Evolutionary conservation across 441 rosid genomes (phyloP), one percentile per base, ranked within the genome.

Genomic region (Viola pubescens): DNA sequence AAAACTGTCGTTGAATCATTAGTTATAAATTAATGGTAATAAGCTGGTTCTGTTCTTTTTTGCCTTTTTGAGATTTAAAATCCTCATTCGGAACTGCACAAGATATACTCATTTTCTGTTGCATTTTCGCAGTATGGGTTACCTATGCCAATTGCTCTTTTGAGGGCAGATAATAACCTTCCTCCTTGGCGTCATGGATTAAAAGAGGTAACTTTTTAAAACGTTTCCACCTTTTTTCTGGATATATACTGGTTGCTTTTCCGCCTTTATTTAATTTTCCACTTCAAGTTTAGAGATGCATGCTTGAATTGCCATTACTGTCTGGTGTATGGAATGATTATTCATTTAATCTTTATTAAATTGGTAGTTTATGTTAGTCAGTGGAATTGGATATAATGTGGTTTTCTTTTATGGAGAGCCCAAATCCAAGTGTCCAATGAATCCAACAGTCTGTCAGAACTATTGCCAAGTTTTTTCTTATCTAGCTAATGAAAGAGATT

Each of bases 141-240:
- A 50, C 91, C 85, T 13, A 70, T 59, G 79, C 98, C 97, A 5
- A 48, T 94, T 70, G 90, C 82, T 71, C 79, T 94, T 65, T 72
- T 94, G 71, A 79, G 98, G 72, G 91, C 91, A 19, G 98, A 92
- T 76, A 92, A 94, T 65, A 94, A 89, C 69, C 80, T 88, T 77
- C 97, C 98, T 75, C 96, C 97, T 56, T 94, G 97, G 98, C 98
- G 96, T 67, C 75, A 86, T 39, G 88, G 87, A 54, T 61, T 94
- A 43, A 82, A 78, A 75, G 98, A 94, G 94, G 98, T 89, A 84
- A 72, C 54, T 16, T 55, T 50, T 52, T 39, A 5, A n/a, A 9
- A 6, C 7, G 16, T 5, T 48, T 14, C 13, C 16, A 5, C 12
- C 16, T 48, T 12, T 19, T 48, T 48, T 4, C 52, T 5, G 9